These are phyloP conservation scores for Mercurialis annua DNA, from an alignment of 345 rosid species.

Conservation along the genomic window DNA sequence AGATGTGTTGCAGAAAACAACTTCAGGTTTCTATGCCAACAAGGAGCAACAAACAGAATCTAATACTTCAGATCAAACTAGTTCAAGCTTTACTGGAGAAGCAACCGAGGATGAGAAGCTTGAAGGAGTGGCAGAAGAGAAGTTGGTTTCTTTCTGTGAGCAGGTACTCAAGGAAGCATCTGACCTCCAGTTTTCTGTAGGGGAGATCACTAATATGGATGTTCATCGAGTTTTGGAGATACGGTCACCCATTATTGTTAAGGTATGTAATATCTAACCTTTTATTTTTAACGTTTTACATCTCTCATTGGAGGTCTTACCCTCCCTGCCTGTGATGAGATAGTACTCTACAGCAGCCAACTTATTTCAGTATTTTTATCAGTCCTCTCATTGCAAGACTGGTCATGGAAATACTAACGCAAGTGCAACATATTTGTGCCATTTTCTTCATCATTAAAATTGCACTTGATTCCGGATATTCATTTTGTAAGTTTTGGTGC, in stretches of 20 bases:
- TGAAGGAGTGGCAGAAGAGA: constrained; percentile 75
- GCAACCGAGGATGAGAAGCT: constrained; percentile 46
- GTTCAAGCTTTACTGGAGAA: constrained; percentile 11
- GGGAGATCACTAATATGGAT: constrained; percentile 78
- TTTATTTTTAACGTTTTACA: not conserved
- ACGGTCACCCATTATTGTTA: constrained; percentile 86
- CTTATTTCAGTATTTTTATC: not conserved
- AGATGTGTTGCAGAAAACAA: constrained; percentile 83
- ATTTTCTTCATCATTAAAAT: not conserved
- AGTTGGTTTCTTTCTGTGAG: constrained; percentile 81
- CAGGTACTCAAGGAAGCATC: constrained; percentile 85
- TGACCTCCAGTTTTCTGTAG: constrained; percentile 66
- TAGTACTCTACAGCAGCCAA: not conserved
- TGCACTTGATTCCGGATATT: not conserved
- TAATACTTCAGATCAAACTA: constrained; percentile 27
- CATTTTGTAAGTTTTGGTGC: not conserved
- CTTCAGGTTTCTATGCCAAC: constrained; percentile 36
- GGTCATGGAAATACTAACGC: not conserved
- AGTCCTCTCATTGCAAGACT: not conserved
- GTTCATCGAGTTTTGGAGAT: constrained; percentile 82
- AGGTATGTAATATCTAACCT: constrained; percentile 52
- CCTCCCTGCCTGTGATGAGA: not conserved
- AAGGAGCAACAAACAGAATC: constrained; percentile 32
- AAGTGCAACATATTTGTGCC: not conserved
- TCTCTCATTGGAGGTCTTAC: not conserved